Conservation (phyloP, 352 stramenopile genomes). For the Phytophthora pini region DNA sequence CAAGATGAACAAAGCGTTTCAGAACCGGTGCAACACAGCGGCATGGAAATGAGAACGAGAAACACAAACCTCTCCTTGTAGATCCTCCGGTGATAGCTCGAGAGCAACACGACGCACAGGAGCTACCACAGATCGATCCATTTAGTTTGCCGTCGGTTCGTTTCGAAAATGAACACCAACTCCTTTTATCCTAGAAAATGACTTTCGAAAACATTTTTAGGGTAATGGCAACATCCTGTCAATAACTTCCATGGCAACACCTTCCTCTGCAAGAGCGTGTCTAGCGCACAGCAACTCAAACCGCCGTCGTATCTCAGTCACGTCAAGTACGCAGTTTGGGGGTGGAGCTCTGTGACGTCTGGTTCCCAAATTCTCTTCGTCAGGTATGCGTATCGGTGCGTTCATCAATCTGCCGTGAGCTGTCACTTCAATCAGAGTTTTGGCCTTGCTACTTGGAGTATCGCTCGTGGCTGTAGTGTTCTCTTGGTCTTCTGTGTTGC, state of each 20-base stretch:
- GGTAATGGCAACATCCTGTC: slow-evolving; percentile 15
- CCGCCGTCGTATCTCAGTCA: slow-evolving; percentile 19
- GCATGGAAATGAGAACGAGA: neutral
- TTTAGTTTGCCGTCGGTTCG: neutral
- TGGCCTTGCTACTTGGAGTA: neutral
- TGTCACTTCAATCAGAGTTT: slow-evolving; percentile 1
- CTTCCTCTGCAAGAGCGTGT: slow-evolving; percentile 6
- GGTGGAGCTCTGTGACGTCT: neutral
- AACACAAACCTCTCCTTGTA: slow-evolving; percentile 58
- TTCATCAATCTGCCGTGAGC: slow-evolving; percentile 6
- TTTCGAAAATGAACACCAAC: neutral
- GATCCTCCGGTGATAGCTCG: slow-evolving; percentile 59
- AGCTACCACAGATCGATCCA: slow-evolving; percentile 30
- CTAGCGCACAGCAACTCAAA: slow-evolving; percentile 15
- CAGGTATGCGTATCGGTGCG: neutral
- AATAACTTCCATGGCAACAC: slow-evolving; percentile 15
- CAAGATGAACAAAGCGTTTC: neutral
- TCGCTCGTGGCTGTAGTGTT: neutral
- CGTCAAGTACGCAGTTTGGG: neutral
- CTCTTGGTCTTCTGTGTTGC: neutral
- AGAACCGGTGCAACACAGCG: neutral
- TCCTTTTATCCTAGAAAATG: neutral
- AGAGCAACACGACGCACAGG: slow-evolving; percentile 50
- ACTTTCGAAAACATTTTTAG: slow-evolving; percentile 1
- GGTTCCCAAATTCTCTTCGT: neutral